phyloP scores from a whole-genome alignment of 208 protist genomes.

The Porcisia hertigi region DNA sequence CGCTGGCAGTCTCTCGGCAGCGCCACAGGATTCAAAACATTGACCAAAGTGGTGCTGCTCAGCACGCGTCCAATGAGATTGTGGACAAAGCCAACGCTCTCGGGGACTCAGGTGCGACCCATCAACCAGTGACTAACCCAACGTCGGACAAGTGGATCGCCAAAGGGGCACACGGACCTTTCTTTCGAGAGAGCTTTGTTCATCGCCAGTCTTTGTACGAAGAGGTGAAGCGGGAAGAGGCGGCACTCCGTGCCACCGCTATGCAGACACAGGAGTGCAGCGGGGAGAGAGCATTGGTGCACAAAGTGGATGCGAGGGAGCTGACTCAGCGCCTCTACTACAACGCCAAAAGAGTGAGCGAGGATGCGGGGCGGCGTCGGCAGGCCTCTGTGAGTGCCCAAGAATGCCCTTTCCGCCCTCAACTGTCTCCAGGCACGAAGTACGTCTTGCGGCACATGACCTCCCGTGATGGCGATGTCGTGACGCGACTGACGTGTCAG shows the following conservation, averaged over 20 bases:
- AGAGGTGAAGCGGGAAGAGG: constrained; percentile 55
- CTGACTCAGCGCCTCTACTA: constrained; percentile 69
- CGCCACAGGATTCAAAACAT: constrained; percentile 4
- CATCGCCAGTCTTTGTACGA: constrained; percentile 70
- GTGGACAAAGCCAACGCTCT: not conserved
- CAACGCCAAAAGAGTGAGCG: constrained; percentile 22
- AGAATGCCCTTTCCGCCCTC: constrained; percentile 67
- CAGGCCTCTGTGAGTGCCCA: constrained; percentile 16
- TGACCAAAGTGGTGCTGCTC: not conserved
- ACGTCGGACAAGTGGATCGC: constrained; percentile 69
- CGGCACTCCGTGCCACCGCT: constrained; percentile 14
- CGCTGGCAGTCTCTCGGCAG: constrained; percentile 19
- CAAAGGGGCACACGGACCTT: constrained; percentile 60
- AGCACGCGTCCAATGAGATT: no score
- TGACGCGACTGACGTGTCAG: constrained; percentile 53
- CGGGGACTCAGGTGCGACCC: not conserved
- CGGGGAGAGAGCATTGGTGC: not conserved
- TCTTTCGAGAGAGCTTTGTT: constrained; percentile 77
- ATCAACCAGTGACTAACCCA: constrained; percentile 62
- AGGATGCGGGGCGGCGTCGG: constrained; percentile 39
- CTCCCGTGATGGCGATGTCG: constrained; percentile 60
- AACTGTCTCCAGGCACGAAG: constrained; percentile 63
- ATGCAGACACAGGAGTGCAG: not conserved
- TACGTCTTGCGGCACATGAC: constrained; percentile 42
- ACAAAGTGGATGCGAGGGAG: constrained; percentile 15